Percentiles rank a stretch among this genome's conserved stretches.
Conservation (phyloP, 768 basidiomycete genomes). For the Infundibulicybe gibba region DNA sequence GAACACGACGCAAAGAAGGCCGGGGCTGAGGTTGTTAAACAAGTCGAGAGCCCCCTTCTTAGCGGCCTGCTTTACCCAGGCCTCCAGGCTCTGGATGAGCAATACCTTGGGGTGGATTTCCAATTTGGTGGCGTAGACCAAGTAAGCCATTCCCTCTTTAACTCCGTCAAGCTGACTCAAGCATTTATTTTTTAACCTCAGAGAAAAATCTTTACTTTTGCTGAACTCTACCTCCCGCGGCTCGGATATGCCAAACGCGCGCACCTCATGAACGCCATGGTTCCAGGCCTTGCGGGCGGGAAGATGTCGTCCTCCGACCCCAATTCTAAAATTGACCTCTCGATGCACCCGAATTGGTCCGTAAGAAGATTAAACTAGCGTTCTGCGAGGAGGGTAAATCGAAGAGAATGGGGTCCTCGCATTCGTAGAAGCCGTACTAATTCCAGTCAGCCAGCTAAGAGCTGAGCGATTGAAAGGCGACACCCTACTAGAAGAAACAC, state of each 20-base stretch:
- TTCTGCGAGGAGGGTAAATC: constrained; percentile 93
- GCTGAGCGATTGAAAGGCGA: constrained; percentile 54
- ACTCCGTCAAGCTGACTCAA: background rate
- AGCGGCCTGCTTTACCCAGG: constrained; percentile 95
- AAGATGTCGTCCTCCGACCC: constrained; percentile 99
- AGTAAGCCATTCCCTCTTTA: constrained; percentile 38
- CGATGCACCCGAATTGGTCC: constrained; percentile 77
- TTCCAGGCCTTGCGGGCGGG: constrained; percentile 88
- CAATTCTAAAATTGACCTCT: constrained; percentile 98
- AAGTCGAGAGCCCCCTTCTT: constrained; percentile 87
- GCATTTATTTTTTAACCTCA: constrained; percentile 26
- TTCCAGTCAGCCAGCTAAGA: constrained; percentile 79
- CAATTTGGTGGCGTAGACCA: constrained; percentile 99
- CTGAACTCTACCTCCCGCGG: constrained; percentile 90
- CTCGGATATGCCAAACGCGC: constrained; percentile 93
- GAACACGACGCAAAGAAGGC: constrained; percentile 99
- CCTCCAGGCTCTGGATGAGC: constrained; percentile 94
- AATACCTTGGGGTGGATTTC: constrained; percentile 94
- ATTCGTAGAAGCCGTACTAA: constrained; percentile 83
- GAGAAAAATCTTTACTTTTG: constrained; percentile 99
- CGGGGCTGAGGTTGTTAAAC: constrained; percentile 98
- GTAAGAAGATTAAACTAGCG: constrained; percentile 87
- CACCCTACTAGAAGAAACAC: constrained; percentile 44
- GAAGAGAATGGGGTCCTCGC: constrained; percentile 86
- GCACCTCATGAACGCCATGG: constrained; percentile 98